Evolutionary conservation across 345 rosid genomes (phyloP).

Genomic region (Noccaea bulbosa): DNA sequence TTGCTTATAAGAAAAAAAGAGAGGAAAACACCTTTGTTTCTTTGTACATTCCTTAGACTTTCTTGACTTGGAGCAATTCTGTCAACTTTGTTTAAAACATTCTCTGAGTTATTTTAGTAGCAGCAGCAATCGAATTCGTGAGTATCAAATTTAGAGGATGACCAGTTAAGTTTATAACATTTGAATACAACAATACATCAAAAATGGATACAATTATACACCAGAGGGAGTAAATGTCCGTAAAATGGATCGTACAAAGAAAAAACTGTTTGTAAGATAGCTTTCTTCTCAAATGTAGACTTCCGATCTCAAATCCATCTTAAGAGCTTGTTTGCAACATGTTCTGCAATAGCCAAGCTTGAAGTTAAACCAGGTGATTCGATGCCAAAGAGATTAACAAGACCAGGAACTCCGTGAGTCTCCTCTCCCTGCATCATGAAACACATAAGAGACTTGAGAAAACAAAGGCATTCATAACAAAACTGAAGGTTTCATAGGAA

Average conservation of each 20-base stretch:
- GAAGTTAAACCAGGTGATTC: constrained; percentile 98
- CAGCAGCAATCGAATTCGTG: constrained; percentile 1
- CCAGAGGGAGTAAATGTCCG: neutral
- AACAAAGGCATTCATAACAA: constrained; percentile 13
- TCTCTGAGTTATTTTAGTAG: constrained; percentile 16
- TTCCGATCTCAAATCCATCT: constrained; percentile 16
- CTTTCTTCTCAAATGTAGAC: neutral
- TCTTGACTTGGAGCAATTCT: constrained; percentile 43
- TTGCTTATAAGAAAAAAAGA: constrained; percentile 22
- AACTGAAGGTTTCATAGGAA: neutral
- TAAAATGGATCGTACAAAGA: neutral
- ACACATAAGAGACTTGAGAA: constrained; percentile 1
- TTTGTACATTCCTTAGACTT: constrained; percentile 42
- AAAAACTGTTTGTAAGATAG: neutral
- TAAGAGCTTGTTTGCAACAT: constrained; percentile 61
- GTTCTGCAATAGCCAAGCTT: constrained; percentile 90
- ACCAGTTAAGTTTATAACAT: neutral
- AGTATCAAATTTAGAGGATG: neutral
- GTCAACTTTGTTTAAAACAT: constrained; percentile 26
- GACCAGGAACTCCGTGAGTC: constrained; percentile 76
- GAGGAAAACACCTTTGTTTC: constrained; percentile 41
- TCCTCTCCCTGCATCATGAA: constrained; percentile 70
- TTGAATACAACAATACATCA: constrained; percentile 5
- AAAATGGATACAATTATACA: too few relatives aligned
- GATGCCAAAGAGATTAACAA: constrained; percentile 86